phyloP scores from a whole-genome alignment of 371 early-diverging fungal genomes.

The Mucor sp. region DNA sequence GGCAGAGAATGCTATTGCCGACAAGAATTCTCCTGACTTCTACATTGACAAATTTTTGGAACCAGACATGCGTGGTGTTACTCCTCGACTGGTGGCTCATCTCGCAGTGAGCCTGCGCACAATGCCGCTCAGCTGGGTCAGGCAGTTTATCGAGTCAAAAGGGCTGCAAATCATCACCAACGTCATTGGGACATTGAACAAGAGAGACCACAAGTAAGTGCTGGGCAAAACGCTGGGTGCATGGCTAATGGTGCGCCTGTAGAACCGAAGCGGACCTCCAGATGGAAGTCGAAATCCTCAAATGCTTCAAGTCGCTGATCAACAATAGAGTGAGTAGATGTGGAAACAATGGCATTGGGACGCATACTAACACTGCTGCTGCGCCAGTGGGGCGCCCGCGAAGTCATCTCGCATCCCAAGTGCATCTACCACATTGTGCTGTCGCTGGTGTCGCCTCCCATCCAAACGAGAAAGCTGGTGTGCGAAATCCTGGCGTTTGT shows the following conservation, averaged over 20 bases:
- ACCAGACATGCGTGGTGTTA: constrained; percentile 60
- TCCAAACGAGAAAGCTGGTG: constrained; percentile 77
- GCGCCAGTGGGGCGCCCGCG: constrained; percentile 77
- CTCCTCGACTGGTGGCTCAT: constrained; percentile 59
- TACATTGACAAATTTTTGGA: constrained; percentile 65
- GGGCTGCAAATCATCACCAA: constrained; percentile 71
- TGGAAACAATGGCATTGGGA: no score
- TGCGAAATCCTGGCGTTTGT: constrained; percentile 83
- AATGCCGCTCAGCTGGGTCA: constrained; percentile 72
- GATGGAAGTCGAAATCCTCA: constrained; percentile 81
- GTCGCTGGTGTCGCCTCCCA: constrained; percentile 78
- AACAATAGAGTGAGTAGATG: constrained; percentile 67
- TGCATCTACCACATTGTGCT: constrained; percentile 75
- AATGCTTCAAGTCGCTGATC: constrained; percentile 78
- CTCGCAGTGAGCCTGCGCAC: constrained; percentile 71
- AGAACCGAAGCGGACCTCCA: constrained; percentile 73
- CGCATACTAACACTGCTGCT: not conserved
- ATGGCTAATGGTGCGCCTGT: not conserved
- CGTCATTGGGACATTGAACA: constrained; percentile 61
- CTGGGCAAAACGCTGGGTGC: not conserved
- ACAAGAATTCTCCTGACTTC: constrained; percentile 67
- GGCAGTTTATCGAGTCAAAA: constrained; percentile 71
- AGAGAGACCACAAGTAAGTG: constrained; percentile 45
- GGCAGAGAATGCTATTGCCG: constrained; percentile 28
- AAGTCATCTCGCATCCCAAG: constrained; percentile 72